Conservation (phyloP, 106 monocot genomes). For the Xerophyta viscosa region DNA sequence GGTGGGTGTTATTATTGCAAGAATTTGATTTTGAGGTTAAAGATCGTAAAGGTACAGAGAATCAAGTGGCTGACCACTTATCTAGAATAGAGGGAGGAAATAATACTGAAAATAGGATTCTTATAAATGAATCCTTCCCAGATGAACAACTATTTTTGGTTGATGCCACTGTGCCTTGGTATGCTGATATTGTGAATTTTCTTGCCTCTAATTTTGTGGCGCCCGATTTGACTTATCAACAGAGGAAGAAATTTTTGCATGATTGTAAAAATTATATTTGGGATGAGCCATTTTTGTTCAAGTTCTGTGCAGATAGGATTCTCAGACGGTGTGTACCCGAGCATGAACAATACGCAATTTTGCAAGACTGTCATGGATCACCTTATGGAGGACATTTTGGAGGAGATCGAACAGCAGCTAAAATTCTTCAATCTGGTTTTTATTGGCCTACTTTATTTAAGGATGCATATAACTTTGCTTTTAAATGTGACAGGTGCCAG, state of each 20-base stretch:
- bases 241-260: not conserved
- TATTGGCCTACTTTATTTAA: slow-evolving; percentile 3
- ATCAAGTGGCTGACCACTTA: slow-evolving; percentile 2
- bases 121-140: slow-evolving; percentile 1
- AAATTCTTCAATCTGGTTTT: slow-evolving; percentile 2
- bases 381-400: not conserved
- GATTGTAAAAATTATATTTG: not conserved
- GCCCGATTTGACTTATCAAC: not conserved
- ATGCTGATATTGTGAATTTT: slow-evolving; percentile 1
- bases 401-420: not conserved
- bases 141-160: not conserved
- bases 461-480: not conserved
- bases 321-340: slow-evolving; percentile 4
- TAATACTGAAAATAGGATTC: not conserved
- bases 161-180: not conserved
- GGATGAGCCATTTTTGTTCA: slow-evolving; percentile 1
- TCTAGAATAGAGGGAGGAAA: not conserved
- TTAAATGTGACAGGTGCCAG: not conserved
- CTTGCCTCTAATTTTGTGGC: not conserved
- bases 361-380: not conserved
- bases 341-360: not conserved
- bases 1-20: not conserved
- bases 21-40: not conserved
- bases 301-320: not conserved
- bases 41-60: not conserved